Evolutionary conservation across 2,329 filamentous ascomycete species (phyloP).

Genomic region (Calonectria pseudoreteaudii): DNA sequence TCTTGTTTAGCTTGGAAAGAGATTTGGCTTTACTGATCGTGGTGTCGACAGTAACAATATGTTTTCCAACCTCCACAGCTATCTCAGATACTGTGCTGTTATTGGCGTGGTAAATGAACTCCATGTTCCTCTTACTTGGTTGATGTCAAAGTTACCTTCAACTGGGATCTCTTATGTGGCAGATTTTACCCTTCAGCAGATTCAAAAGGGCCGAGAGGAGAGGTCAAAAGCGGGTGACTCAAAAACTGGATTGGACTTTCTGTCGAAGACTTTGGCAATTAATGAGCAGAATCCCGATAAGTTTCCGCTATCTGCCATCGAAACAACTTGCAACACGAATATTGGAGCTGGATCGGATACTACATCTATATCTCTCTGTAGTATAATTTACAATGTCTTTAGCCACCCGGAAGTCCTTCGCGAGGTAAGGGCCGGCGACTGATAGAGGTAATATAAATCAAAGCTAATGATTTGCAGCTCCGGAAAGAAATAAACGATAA

Average conservation of each 20-base stretch:
- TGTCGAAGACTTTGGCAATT: neutral
- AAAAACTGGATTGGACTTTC: neutral
- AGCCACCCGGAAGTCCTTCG: conserved; percentile 38
- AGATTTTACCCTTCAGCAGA: neutral
- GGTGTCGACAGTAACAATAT: neutral
- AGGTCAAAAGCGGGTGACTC: neutral
- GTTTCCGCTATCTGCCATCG: neutral
- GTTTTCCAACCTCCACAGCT: conserved; percentile 2
- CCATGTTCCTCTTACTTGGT: neutral
- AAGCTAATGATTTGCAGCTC: neutral
- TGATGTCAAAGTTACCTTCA: neutral
- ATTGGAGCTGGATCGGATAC: conserved; percentile 50
- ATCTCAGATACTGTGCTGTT: conserved; percentile 8
- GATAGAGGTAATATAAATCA: neutral
- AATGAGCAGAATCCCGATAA: conserved; percentile 1
- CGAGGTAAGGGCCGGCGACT: neutral
- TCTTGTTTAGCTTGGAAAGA: neutral
- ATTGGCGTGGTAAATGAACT: conserved; percentile 5
- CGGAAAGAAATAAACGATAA: conserved; percentile 13
- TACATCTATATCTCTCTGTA: conserved; percentile 47
- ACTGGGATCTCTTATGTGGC: neutral
- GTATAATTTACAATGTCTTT: conserved; percentile 50
- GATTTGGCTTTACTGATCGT: conserved; percentile 5
- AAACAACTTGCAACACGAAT: conserved; percentile 29
- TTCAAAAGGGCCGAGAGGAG: neutral